A percentile compares a stretch with the other conserved stretches of the same genome.
These are phyloP conservation scores for Beauveria sp. DNA, from an alignment of 2,329 filamentous ascomycete genomes.

Conservation along the genomic window DNA sequence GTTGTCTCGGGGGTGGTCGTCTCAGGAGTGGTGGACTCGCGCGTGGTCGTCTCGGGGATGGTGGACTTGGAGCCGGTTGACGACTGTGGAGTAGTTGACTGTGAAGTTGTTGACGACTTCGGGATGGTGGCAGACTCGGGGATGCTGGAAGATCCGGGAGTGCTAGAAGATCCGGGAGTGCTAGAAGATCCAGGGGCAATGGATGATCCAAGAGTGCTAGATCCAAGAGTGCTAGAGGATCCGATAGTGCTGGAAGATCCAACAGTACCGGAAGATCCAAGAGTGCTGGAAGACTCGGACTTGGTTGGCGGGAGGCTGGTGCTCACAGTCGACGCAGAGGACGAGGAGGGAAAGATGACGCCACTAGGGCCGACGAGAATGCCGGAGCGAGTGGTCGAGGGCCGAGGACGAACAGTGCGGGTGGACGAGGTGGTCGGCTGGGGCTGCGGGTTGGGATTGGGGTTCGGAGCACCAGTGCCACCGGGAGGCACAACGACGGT, in stretches of 20 bases:
- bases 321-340: background rate
- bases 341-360: constrained; percentile 13
- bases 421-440: constrained; percentile 16
- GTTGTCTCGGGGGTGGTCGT: no score
- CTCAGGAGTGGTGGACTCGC: no score
- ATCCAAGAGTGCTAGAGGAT: background rate
- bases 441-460: constrained; percentile 12
- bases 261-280: background rate
- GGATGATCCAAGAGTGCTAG: background rate
- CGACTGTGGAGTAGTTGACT: no score
- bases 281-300: background rate
- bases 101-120: no score
- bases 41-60: no score
- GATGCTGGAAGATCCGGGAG: no score
- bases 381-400: constrained; percentile 11
- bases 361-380: constrained; percentile 23
- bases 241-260: background rate
- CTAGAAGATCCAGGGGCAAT: no score
- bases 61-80: no score
- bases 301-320: background rate
- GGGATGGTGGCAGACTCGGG: background rate
- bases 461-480: constrained; percentile 10
- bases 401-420: constrained; percentile 3
- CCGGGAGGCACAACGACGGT: constrained; percentile 2
- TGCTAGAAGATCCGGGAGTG: no score